phyloP scores from a whole-genome alignment of 768 basidiomycete species.

The Hericium rajendrae region DNA sequence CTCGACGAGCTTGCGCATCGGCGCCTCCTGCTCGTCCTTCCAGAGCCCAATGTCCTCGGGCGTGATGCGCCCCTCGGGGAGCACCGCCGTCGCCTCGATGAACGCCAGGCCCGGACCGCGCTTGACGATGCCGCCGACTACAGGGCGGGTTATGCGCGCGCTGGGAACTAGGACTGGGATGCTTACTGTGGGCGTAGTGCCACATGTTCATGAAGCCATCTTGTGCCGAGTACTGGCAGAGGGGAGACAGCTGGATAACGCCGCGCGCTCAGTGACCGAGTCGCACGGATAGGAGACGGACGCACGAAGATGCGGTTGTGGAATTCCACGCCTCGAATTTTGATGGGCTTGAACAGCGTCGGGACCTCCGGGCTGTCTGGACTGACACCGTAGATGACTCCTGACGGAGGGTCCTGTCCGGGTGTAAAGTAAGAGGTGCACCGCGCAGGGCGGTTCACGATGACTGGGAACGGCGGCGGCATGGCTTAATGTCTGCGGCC shows the following conservation, averaged over 20 bases:
- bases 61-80: constrained; percentile 52
- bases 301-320: constrained; percentile 22
- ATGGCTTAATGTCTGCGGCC: background rate
- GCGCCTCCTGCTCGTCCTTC: constrained; percentile 45
- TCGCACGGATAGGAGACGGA: background rate
- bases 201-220: background rate
- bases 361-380: constrained; percentile 31
- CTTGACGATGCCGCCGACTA: constrained; percentile 28
- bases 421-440: constrained; percentile 38
- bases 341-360: constrained; percentile 44
- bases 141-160: background rate
- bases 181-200: constrained; percentile 7
- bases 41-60: constrained; percentile 55
- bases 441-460: constrained; percentile 30
- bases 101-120: constrained; percentile 49
- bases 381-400: constrained; percentile 34
- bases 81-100: constrained; percentile 60
- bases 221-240: constrained; percentile 1
- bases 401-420: constrained; percentile 32
- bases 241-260: constrained; percentile 3
- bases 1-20: constrained; percentile 43
- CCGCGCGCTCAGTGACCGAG: background rate
- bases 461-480: background rate
- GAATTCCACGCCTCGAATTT: constrained; percentile 25
- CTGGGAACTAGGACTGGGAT: background rate